Base-by-base conservation (phyloP, 1,139 yeast species). In the Saccharomyces uvarum region DNA sequence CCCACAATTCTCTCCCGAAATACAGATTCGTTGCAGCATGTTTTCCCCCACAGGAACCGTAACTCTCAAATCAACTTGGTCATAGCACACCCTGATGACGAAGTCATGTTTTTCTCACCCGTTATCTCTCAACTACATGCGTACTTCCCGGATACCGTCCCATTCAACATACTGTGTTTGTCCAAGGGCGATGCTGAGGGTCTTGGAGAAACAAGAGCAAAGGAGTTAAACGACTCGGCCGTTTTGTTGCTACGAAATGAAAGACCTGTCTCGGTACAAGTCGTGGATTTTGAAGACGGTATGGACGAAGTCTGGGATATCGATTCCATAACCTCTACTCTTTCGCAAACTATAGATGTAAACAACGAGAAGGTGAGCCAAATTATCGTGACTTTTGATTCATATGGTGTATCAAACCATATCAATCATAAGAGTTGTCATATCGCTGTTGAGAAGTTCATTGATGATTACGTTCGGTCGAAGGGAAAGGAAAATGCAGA, bases 11-110 rank as follows among this genome's bases (percentile, higher is more conserved):
- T 52, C 28, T 47, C 26, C 24, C 57, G 53, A 47, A 59, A 59
- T 31, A 42, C 31, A 11, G 38, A 38, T 38, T 55, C 44, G 9
- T 53, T 44, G 33, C 28, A 47, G 14, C 49, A 49, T 28, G 24
- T 55, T 47, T 48, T 57, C 46, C 46, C 44, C 19, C 24, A 38
- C 19, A 19, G 19, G 50, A 21, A 47, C 14, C 32, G 51, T 6
- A 31, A 38, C 8, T 21, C 16, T 24, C 27, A 28, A 16, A 16
- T 51, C n/a, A 51, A 41, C 21, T 29, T 88, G 51, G 75, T 93
- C 19, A 84, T 90, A 47, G 97, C 97, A 0, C 99, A 95, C 70
- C 99, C 99, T 0, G 99, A 95, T 70, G 99, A 95, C 69, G 99
- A 95, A 71, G 93, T 90, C 55, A 95, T 95, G 99, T 95, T 95